Base-by-base conservation (phyloP, 371 early-diverging fungal genomes). In the Saksenaea vasiformis region DNA sequence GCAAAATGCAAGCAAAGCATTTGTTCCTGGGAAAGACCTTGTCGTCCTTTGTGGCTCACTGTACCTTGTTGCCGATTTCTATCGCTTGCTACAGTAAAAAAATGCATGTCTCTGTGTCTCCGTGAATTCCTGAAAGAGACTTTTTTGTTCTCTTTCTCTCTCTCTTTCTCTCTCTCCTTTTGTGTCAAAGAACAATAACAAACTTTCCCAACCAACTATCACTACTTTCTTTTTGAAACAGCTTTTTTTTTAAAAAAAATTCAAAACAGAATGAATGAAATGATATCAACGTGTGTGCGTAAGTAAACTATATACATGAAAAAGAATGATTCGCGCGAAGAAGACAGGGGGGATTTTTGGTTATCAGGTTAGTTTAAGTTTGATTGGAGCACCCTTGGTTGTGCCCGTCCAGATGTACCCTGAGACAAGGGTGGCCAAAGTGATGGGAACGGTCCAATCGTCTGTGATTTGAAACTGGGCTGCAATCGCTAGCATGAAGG, bases 31-130 rank as follows among this genome's bases (percentile, higher is more conserved):
- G 2, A 60, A 58, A 14, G 81, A 75, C 35, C 34, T 88, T 8
- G 82, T 90, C 11, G 90, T 92, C 3, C 65, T 93, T 1, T 93
- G 92, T 72, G 96, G 96, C 8, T 93, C 93, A 7, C 78, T 94
- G 22, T 95, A 95, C 67, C 75, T 95, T n/a, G 91, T 90, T 3
- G 90, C 93, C 19, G 91, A 93, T 62, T 72, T 93, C 41, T 90
- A 82, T 61, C 76, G 86, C 31, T 34, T 79, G 15, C 66, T 65
- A 34, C 22, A 35, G 51, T 56, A 56, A 54, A 62, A 28, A 22
- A 17, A 47, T 47, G 51, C 22, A 47, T 22, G 17, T 22, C 51
- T 22, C 31, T 7, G 31, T 31, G 7, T 31, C 7, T 31, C 7
- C 4, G 4, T 31, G 7, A n/a, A n/a, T n/a, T n/a, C n/a, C n/a